These are phyloP conservation scores for Lactarius trivialis DNA, from an alignment of 768 basidiomycete genomes.

Conservation along the genomic window DNA sequence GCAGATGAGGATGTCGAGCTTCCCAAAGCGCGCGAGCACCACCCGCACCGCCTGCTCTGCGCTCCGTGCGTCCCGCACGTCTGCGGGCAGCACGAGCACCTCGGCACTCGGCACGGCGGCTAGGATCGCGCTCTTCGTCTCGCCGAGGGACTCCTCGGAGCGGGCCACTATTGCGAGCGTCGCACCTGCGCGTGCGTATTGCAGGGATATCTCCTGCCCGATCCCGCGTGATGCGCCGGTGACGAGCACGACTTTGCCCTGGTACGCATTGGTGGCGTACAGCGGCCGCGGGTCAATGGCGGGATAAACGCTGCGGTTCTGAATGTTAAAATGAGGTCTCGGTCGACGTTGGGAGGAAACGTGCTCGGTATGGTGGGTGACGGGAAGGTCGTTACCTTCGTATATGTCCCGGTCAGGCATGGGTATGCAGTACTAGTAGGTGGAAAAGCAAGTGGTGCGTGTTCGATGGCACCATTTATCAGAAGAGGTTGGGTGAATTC, in stretches of 20 bases:
- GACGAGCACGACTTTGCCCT: slow-evolving; percentile 5
- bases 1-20: slow-evolving; percentile 5
- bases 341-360: neutral
- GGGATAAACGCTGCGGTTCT: neutral
- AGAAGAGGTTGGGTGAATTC: too few relatives aligned
- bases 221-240: slow-evolving; percentile 14
- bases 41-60: neutral
- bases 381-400: slow-evolving; percentile 9
- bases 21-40: slow-evolving; percentile 4
- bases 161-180: slow-evolving; percentile 1
- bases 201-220: slow-evolving; percentile 8
- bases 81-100: neutral
- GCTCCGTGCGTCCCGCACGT: neutral
- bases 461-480: too few relatives aligned
- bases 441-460: neutral
- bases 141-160: neutral
- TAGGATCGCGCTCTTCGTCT: neutral
- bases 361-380: slow-evolving; percentile 3
- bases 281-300: neutral
- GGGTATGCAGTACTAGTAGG: neutral
- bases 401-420: neutral
- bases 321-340: neutral
- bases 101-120: neutral
- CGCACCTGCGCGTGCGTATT: slow-evolving; percentile 5
- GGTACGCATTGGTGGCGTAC: neutral